phyloP scores from a whole-genome alignment of 176 grass and related monocot species.

The Avena insularis region DNA sequence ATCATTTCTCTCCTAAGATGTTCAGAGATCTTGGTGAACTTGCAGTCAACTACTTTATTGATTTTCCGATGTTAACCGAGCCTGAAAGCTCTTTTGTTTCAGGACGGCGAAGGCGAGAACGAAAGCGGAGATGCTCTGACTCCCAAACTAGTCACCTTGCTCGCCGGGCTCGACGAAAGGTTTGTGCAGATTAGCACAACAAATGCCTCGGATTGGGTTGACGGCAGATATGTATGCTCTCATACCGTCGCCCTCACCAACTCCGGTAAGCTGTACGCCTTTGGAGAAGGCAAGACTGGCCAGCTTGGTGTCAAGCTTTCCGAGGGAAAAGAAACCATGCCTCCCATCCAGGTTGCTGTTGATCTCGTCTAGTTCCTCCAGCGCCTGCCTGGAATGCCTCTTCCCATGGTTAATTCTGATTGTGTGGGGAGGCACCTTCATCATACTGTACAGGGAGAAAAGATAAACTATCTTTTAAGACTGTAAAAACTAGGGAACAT shows the following conservation, averaged over 20 bases:
- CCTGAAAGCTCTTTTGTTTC: conserved; percentile 18
- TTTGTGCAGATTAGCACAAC: conserved; percentile 60
- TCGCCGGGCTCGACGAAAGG: conserved; percentile 41
- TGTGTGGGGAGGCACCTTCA: background rate
- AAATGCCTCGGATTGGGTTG: conserved; percentile 45
- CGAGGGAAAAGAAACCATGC: conserved; percentile 27
- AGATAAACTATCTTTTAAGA: too few species aligned
- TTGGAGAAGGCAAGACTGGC: conserved; percentile 45
- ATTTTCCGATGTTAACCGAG: background rate
- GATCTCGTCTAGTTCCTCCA: conserved; percentile 46
- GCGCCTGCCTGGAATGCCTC: background rate
- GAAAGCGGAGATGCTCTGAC: background rate
- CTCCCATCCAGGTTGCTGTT: conserved; percentile 35
- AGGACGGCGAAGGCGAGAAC: background rate
- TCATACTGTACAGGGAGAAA: background rate
- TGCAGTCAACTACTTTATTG: background rate
- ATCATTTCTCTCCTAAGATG: background rate
- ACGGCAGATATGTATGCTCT: background rate
- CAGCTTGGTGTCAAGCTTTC: conserved; percentile 68
- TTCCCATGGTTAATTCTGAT: background rate
- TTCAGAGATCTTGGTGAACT: background rate
- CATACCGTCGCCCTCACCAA: conserved; percentile 61
- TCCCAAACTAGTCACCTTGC: conserved; percentile 48
- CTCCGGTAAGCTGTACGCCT: conserved; percentile 59
- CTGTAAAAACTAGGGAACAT: background rate